phyloP scores from a whole-genome alignment of 768 basidiomycete species.

The Suillus paluster region DNA sequence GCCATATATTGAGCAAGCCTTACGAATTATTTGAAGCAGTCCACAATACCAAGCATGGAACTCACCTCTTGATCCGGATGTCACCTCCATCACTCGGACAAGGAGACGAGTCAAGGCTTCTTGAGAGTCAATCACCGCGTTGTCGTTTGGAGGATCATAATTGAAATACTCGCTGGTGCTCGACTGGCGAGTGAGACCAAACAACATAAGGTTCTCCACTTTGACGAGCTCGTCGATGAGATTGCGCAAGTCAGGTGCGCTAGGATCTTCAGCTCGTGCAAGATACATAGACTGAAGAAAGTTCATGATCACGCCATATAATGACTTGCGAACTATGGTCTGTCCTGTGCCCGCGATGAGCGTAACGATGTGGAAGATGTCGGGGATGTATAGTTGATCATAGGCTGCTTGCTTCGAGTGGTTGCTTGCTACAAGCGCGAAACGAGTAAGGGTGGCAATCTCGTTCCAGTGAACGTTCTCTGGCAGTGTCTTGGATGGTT shows the following conservation, averaged over 20 bases:
- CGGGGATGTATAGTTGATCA: conserved; percentile 81
- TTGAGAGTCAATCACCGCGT: conserved; percentile 61
- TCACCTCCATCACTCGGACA: conserved; percentile 62
- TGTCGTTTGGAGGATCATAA: conserved; percentile 57
- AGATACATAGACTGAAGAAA: conserved; percentile 77
- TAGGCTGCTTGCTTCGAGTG: conserved; percentile 64
- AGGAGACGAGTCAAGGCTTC: conserved; percentile 70
- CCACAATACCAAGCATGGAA: conserved; percentile 6
- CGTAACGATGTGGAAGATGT: conserved; percentile 79
- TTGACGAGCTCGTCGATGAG: conserved; percentile 66
- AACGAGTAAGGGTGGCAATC: conserved; percentile 76
- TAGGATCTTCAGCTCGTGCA: conserved; percentile 59
- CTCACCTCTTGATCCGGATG: conserved; percentile 73
- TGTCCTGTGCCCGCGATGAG: conserved; percentile 80
- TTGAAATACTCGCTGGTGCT: conserved; percentile 71
- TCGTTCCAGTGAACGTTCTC: conserved; percentile 83
- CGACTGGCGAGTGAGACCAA: conserved; percentile 70
- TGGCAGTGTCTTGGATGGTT: conserved; percentile 61
- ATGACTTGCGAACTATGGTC: conserved; percentile 72
- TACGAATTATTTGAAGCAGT: conserved; percentile 13
- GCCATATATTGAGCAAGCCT: conserved; percentile 88
- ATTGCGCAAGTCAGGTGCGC: conserved; percentile 59
- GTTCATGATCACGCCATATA: conserved; percentile 83
- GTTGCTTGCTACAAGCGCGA: conserved; percentile 74
- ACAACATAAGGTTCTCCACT: conserved; percentile 63